Percentiles rank a stretch among this genome's conserved stretches.
These are phyloP conservation scores for Xerocomellus chrysenteron DNA, from an alignment of 768 basidiomycete species.

Conservation along the genomic window DNA sequence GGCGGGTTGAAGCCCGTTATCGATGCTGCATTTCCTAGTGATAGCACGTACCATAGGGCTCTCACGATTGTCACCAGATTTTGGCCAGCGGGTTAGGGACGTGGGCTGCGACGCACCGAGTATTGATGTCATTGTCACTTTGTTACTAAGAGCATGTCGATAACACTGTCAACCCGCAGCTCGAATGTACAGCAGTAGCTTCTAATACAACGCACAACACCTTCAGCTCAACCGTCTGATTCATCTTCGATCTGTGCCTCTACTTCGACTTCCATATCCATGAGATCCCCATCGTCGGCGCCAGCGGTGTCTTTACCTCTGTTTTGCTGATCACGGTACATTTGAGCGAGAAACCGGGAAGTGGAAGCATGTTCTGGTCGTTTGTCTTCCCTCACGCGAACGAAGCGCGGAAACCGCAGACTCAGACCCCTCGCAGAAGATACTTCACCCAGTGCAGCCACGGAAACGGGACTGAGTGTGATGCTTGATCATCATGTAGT, in stretches of 20 bases:
- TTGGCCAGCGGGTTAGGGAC: constrained; percentile 12
- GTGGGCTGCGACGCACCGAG: background rate
- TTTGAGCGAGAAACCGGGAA: constrained; percentile 61
- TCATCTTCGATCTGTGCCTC: constrained; percentile 30
- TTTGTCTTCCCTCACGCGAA: constrained; percentile 74
- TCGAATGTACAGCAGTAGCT: background rate
- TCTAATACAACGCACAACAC: background rate
- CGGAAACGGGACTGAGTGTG: constrained; percentile 82
- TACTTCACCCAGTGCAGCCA: constrained; percentile 68
- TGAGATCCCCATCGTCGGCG: constrained; percentile 58
- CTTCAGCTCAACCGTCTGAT: constrained; percentile 22
- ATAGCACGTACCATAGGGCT: constrained; percentile 27
- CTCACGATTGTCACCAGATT: constrained; percentile 19
- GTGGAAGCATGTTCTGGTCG: constrained; percentile 69
- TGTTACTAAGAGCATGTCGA: background rate
- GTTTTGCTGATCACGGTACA: constrained; percentile 65
- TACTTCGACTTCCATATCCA: constrained; percentile 48
- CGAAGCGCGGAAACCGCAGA: constrained; percentile 86
- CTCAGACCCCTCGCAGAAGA: constrained; percentile 66
- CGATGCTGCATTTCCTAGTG: constrained; percentile 25
- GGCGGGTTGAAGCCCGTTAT: constrained; percentile 28
- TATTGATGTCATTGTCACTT: background rate
- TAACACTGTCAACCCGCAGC: background rate
- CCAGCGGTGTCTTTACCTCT: constrained; percentile 33
- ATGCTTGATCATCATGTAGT: constrained; percentile 43